Base-by-base conservation (phyloP, 441 rosid species). In the Breynia disticha region DNA sequence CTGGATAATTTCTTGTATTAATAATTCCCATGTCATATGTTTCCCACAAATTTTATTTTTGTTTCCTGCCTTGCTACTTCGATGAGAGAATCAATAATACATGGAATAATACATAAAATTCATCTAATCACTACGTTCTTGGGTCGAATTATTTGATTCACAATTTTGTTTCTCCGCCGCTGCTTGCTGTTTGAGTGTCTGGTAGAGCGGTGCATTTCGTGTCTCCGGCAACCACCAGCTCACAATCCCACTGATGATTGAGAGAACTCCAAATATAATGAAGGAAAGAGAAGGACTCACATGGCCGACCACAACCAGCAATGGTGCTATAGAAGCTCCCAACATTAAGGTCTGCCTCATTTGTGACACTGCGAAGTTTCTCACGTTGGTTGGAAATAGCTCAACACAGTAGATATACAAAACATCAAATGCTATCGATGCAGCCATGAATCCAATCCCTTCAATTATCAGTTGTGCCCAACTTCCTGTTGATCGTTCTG, bases 251-350 rank as follows among this genome's bases (percentile, higher is more conserved):
- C 87, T 79, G 16, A 77, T 22, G 21, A 77, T 67, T n/a, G 87
- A 71, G 2, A 79, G 55, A 1, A 56, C 35, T 3, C 87, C 83
- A 48, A 84, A 78, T 16, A 79, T 59, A 0, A 78, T 11, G 42
- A 80, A 84, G 0, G 83, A 87, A 18, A 78, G 38, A 6, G 74
- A 60, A 0, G 86, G 81, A 15, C 69, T 77, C 16, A 69, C 32
- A 11, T 86, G 71, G 7, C 95, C 86, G 18, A 80, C 37, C 0
- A 66, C 86, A 13, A 84, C 95, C 21, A 82, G 42, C 60, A 76
- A 15, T 0, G 89, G 93, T 0, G 84, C 79, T 3, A 80, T 57
- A 0, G 93, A 80, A 18, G 90, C 95, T 32, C 93, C 95, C 11
- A 84, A 16, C 87, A 77, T 82, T 63, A 77, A 52, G 1, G 86